Evolutionary conservation across 768 basidiomycete species (phyloP).

Genomic region (Tylopilus subfusipes): DNA sequence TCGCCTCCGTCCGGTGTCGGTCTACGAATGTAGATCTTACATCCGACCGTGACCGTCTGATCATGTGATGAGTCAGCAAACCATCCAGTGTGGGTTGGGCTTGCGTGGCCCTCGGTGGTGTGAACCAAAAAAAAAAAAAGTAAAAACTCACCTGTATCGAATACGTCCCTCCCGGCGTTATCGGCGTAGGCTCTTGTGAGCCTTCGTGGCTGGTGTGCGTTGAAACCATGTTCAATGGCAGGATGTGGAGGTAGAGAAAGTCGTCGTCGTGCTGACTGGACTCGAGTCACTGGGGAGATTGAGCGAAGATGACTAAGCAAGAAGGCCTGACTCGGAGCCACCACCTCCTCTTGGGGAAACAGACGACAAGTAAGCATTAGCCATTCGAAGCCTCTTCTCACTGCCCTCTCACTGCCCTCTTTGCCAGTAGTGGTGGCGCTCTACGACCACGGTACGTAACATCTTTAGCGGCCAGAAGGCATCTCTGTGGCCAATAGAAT

Average conservation of each 20-base stretch:
- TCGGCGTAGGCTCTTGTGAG: conserved; percentile 52
- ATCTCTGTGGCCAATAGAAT: background rate
- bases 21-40: conserved; percentile 91
- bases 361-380: background rate
- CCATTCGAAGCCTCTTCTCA: background rate
- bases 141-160: conserved; percentile 58
- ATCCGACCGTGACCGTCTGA: conserved; percentile 86
- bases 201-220: conserved; percentile 32
- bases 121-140: conserved; percentile 25
- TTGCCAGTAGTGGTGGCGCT: background rate
- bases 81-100: background rate
- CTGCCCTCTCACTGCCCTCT: background rate
- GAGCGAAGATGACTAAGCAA: conserved; percentile 23
- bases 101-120: conserved; percentile 18
- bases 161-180: conserved; percentile 74
- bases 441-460: conserved; percentile 7
- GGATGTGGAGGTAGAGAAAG: conserved; percentile 5
- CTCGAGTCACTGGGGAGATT: background rate
- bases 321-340: background rate
- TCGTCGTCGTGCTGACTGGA: conserved; percentile 3
- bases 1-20: conserved; percentile 66
- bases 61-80: conserved; percentile 35
- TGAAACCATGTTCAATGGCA: conserved; percentile 27
- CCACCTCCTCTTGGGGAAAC: conserved; percentile 4
- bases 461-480: too few relatives aligned